A percentile compares a stretch with the other conserved stretches of the same genome.
These are phyloP conservation scores for Neurospora hispaniola DNA, from an alignment of 495 filamentous ascomycete genomes.

Conservation along the genomic window DNA sequence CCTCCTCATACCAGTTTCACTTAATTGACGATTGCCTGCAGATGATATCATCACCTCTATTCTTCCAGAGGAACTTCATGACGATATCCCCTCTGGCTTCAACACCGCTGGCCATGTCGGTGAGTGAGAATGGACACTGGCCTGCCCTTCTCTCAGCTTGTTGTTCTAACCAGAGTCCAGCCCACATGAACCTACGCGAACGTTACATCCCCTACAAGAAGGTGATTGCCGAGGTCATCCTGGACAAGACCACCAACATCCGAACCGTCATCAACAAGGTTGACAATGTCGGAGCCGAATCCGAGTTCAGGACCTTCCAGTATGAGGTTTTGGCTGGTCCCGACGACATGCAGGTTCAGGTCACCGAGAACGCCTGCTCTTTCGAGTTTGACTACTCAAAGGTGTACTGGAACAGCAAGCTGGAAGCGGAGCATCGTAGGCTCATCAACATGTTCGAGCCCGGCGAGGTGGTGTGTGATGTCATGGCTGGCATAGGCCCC, in stretches of 20 bases:
- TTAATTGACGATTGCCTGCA: conserved; percentile 21
- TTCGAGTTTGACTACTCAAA: conserved; percentile 71
- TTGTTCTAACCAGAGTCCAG: conserved; percentile 20
- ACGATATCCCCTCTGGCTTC: conserved; percentile 79
- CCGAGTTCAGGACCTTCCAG: conserved; percentile 80
- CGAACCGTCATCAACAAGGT: conserved; percentile 93
- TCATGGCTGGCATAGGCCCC: conserved; percentile 95
- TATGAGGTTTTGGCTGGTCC: conserved; percentile 85
- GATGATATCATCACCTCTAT: conserved; percentile 75
- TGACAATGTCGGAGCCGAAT: conserved; percentile 73
- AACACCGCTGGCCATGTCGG: conserved; percentile 80
- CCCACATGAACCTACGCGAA: conserved; percentile 83
- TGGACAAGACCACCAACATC: conserved; percentile 73
- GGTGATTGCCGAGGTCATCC: conserved; percentile 69
- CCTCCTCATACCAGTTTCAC: not conserved
- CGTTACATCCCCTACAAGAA: conserved; percentile 71
- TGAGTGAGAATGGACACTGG: conserved; percentile 24
- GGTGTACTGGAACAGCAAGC: conserved; percentile 93
- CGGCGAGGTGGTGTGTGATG: conserved; percentile 86
- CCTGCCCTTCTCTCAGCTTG: not conserved
- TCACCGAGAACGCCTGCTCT: conserved; percentile 50
- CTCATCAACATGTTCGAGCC: conserved; percentile 66
- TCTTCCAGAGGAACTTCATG: conserved; percentile 50
- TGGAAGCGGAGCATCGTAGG: conserved; percentile 79
- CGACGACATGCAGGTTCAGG: conserved; percentile 68